Evolutionary conservation across 129 eudicot species (phyloP).

Genomic region (Arctium minus): DNA sequence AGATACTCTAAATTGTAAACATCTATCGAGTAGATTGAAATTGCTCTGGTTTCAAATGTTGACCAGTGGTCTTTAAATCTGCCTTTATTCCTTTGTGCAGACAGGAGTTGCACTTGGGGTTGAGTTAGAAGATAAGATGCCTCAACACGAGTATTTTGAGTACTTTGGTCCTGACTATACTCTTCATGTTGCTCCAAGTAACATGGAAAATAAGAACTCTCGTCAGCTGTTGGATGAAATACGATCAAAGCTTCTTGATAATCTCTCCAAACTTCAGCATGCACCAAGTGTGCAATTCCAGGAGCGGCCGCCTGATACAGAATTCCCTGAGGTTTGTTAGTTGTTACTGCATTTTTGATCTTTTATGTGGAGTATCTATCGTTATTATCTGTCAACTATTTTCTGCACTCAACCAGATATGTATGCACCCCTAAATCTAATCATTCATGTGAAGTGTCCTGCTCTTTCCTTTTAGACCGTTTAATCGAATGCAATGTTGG

Average conservation of each 20-base stretch:
- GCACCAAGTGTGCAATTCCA: slow-evolving; percentile 98
- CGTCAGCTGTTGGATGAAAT: slow-evolving; percentile 78
- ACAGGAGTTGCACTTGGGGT: slow-evolving; percentile 93
- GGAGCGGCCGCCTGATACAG: slow-evolving; percentile 95
- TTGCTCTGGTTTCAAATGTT: not conserved
- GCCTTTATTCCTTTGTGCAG: slow-evolving; percentile 36
- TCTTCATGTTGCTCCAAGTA: slow-evolving; percentile 97
- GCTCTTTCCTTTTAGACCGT: not conserved
- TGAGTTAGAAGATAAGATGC: slow-evolving; percentile 93
- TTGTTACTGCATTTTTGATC: slow-evolving; percentile 18
- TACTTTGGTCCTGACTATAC: slow-evolving; percentile 96
- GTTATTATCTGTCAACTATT: not conserved
- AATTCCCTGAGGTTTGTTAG: slow-evolving; percentile 82
- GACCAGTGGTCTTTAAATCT: not conserved
- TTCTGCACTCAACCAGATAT: not conserved
- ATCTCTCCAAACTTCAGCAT: slow-evolving; percentile 88
- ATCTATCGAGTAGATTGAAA: not conserved
- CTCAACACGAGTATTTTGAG: slow-evolving; percentile 86
- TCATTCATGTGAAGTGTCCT: not conserved
- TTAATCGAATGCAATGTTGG: not conserved
- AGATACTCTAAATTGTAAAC: not conserved
- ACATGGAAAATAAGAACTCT: slow-evolving; percentile 95
- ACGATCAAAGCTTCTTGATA: slow-evolving; percentile 73
- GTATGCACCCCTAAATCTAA: not conserved
- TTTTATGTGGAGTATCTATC: not conserved